Evolutionary conservation across 495 filamentous ascomycete species (phyloP).

Genomic region (Tuber aestivum): DNA sequence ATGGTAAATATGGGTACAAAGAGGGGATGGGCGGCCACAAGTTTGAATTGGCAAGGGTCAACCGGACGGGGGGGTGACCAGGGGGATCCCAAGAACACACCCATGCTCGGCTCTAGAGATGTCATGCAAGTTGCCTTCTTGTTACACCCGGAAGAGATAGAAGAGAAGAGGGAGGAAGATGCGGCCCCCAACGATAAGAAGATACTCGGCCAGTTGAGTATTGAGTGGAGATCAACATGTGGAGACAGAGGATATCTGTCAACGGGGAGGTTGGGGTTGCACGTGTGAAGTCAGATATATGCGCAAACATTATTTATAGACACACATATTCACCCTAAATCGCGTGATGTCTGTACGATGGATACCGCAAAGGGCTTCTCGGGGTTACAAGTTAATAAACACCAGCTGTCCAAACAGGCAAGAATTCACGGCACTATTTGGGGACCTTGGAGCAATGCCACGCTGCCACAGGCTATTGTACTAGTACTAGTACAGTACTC

Average conservation of each 20-base stretch:
- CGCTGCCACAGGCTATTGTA: background rate
- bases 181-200: constrained; percentile 50
- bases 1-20: constrained; percentile 51
- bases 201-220: constrained; percentile 72
- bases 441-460: background rate
- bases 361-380: background rate
- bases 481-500: too few relatives aligned
- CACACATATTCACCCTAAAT: background rate
- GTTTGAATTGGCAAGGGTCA: constrained; percentile 53
- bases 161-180: constrained; percentile 47
- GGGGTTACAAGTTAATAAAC: background rate
- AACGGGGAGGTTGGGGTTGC: constrained; percentile 69
- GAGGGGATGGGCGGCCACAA: constrained; percentile 47
- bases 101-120: constrained; percentile 75
- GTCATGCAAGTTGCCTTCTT: constrained; percentile 88
- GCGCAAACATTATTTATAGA: constrained; percentile 5
- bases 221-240: constrained; percentile 85
- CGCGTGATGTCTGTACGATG: background rate
- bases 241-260: constrained; percentile 81
- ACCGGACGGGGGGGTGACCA: constrained; percentile 24
- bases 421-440: constrained; percentile 1
- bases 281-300: constrained; percentile 25
- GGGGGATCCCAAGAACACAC: constrained; percentile 45
- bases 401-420: background rate
- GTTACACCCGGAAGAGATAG: constrained; percentile 58